phyloP scores from a whole-genome alignment of 2,329 filamentous ascomycete species.

The Nemania sp. region DNA sequence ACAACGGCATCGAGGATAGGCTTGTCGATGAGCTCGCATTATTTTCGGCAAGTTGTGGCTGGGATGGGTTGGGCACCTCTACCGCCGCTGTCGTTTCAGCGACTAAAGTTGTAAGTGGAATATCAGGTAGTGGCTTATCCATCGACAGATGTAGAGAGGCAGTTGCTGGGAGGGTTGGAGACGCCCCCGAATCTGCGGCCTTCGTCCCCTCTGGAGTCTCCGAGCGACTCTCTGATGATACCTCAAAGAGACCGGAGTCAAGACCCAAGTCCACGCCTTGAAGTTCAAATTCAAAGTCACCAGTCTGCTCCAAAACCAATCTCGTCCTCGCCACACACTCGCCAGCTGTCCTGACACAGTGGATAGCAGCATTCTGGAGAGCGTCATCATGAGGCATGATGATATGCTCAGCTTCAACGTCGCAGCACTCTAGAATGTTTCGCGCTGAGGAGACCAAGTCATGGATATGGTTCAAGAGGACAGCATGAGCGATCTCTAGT shows the following conservation, averaged over 20 bases:
- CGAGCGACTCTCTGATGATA: constrained; percentile 42
- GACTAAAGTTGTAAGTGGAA: constrained; percentile 50
- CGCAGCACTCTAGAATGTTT: constrained; percentile 73
- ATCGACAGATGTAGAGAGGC: constrained; percentile 49
- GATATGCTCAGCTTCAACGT: constrained; percentile 74
- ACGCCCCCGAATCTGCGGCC: constrained; percentile 45
- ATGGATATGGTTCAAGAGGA: constrained; percentile 79
- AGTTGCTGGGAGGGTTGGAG: constrained; percentile 34
- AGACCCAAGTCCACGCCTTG: constrained; percentile 61
- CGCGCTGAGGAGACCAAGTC: constrained; percentile 81
- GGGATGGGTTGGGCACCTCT: constrained; percentile 44
- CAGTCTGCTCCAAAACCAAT: constrained; percentile 82
- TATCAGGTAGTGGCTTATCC: constrained; percentile 70
- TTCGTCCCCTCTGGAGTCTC: constrained; percentile 45
- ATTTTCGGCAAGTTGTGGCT: constrained; percentile 48
- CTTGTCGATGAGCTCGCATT: constrained; percentile 50
- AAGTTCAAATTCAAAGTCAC: constrained; percentile 87
- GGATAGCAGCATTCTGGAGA: constrained; percentile 78
- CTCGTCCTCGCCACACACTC: constrained; percentile 90
- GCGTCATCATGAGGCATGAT: constrained; percentile 81
- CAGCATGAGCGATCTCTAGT: constrained; percentile 69
- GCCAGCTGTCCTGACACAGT: constrained; percentile 86
- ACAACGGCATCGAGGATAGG: constrained; percentile 53
- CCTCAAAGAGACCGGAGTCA: constrained; percentile 57
- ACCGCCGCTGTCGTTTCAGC: constrained; percentile 28